These are phyloP conservation scores for Neotropicomus parvogracilis DNA, from an alignment of 1,284 basidiomycete species.

Conservation along the genomic window DNA sequence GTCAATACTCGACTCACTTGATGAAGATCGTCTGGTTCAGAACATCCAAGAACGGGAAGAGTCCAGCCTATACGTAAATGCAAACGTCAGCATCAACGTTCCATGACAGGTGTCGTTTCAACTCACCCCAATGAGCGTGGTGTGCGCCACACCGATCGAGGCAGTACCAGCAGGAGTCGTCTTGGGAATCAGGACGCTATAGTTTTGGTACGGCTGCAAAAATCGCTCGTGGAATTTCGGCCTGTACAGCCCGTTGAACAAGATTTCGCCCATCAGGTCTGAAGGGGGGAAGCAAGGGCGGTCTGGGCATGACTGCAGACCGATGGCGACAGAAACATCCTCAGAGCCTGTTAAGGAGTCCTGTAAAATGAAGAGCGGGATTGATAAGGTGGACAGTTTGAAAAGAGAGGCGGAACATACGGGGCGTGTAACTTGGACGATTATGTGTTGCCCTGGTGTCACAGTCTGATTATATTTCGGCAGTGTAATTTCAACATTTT, in stretches of 20 bases:
- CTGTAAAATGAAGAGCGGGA: conserved; percentile 3
- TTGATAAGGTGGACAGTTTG: background rate
- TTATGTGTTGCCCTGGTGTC: conserved; percentile 14
- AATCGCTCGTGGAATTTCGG: conserved; percentile 18
- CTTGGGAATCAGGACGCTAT: conserved; percentile 23
- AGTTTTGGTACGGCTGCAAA: conserved; percentile 29
- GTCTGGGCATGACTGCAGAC: conserved; percentile 26
- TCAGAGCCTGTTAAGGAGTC: conserved; percentile 24
- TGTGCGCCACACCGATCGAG: conserved; percentile 22
- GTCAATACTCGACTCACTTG: conserved; percentile 8
- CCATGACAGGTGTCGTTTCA: background rate
- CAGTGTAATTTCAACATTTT: conserved; percentile 16
- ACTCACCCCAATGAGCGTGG: conserved; percentile 26
- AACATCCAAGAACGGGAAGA: conserved; percentile 18
- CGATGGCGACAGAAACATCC: conserved; percentile 31
- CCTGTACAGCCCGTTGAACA: conserved; percentile 28
- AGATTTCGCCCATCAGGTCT: conserved; percentile 19
- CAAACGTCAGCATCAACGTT: background rate
- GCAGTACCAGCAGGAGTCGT: conserved; percentile 13
- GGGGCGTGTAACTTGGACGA: conserved; percentile 26
- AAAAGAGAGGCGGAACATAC: conserved; percentile 14
- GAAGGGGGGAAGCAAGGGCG: conserved; percentile 16
- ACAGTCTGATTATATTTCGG: conserved; percentile 13
- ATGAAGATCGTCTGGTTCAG: conserved; percentile 30
- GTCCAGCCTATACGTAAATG: conserved; percentile 17